Base-by-base conservation (phyloP, 345 rosid species). In the Mercurialis annua region DNA sequence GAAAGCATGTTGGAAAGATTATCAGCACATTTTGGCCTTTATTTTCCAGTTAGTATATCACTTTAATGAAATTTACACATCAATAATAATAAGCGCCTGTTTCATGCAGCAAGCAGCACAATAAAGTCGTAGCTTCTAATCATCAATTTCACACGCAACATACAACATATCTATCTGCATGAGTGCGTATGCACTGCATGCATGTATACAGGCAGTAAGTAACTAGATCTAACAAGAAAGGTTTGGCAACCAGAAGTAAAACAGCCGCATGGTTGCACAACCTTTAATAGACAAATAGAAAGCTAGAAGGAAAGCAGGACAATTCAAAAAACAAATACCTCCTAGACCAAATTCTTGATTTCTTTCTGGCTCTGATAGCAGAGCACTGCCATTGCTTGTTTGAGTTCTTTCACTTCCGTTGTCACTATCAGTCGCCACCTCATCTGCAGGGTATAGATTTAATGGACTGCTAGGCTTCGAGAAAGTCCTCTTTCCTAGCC, bases 341-440 rank as follows among this genome's bases (percentile, higher is more conserved):
- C 70, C 74, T 75, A 67, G 49, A 62, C 82, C 78, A 59, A 29
- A 64, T 59, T 72, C 82, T 65, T 68, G 84, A 73, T 66, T 44
- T 56, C 74, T 84, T 66, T 73, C 88, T 33, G 62, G 66, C 50
- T 75, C 89, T 40, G 82, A 71, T 34, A 80, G 62, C n/a, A 69
- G 86, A 53, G 75, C 59, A 70, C 84, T 77, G 57, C 70, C 80
- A 71, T 82, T 79, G 69, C 79, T 83, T 59, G 76, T 73, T 68
- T 82, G 85, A 73, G 83, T 81, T 81, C 67, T 82, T 69, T 84
- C 92, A 84, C 81, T 89, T 82, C 71, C 89, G 73, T 64, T 70
- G 71, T 86, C 90, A 60, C 73, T 80, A 69, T 77, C 85, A 70
- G 74, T 75, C 47, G 78, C 85, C 67, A 62, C 76, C 69, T 86